Evolutionary conservation across 371 early-diverging fungal genomes (phyloP).

Genomic region (Cladochytrium tenue): DNA sequence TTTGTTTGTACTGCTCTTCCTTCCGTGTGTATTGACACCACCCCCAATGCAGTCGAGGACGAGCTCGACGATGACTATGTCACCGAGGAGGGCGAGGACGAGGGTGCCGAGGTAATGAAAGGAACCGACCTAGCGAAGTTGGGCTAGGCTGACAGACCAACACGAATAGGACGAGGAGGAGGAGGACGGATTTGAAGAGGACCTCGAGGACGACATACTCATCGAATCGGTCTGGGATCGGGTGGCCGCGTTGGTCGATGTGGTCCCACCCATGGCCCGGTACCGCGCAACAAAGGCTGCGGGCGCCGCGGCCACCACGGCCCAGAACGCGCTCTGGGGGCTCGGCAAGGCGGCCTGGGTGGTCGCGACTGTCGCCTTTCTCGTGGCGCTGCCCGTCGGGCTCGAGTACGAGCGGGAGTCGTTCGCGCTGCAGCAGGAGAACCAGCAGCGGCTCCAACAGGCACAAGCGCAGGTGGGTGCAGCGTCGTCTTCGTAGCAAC

Average conservation of each 20-base stretch:
- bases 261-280: slow-evolving; percentile 41
- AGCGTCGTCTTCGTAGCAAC: too few species aligned
- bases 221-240: slow-evolving; percentile 45
- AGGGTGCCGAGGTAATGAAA: slow-evolving; percentile 1
- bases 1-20: too few species aligned
- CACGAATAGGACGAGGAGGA: slow-evolving; percentile 10
- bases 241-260: slow-evolving; percentile 42
- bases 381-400: slow-evolving; percentile 44
- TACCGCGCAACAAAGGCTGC: slow-evolving; percentile 15
- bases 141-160: neutral
- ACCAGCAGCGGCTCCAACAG: slow-evolving; percentile 17
- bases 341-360: slow-evolving; percentile 44
- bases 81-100: slow-evolving; percentile 23
- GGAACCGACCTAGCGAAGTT: neutral
- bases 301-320: slow-evolving; percentile 10
- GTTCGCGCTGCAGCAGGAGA: slow-evolving; percentile 42
- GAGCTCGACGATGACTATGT: slow-evolving; percentile 28
- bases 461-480: slow-evolving; percentile 14
- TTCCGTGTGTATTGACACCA: too few species aligned
- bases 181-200: slow-evolving; percentile 18
- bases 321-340: slow-evolving; percentile 16
- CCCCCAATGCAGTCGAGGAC: too few species aligned
- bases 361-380: slow-evolving; percentile 41
- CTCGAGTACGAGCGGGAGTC: slow-evolving; percentile 47
- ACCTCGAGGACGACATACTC: slow-evolving; percentile 27